phyloP scores from a whole-genome alignment of 768 basidiomycete genomes.

The Termitomyces bulborhizus region DNA sequence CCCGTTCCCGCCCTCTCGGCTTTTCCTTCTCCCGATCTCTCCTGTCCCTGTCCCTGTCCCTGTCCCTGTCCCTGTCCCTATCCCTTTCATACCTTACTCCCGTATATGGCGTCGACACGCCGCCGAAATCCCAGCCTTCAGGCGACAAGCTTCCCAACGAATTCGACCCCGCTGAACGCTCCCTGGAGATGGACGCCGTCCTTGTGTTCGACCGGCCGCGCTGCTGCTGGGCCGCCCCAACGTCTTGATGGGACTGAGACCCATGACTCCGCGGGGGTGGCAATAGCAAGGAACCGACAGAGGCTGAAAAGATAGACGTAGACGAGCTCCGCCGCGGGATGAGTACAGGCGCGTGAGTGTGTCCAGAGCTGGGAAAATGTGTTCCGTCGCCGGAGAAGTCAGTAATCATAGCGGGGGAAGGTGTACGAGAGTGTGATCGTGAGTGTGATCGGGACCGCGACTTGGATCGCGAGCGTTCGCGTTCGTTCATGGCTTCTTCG shows the following conservation, averaged over 20 bases:
- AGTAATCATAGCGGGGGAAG: constrained; percentile 31
- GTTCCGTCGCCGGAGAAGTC: constrained; percentile 5
- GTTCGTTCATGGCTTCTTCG: constrained; percentile 4
- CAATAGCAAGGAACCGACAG: constrained; percentile 17
- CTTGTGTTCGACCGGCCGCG: constrained; percentile 54
- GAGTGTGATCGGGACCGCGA: constrained; percentile 23
- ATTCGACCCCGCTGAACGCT: constrained; percentile 20
- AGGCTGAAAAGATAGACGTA: constrained; percentile 17
- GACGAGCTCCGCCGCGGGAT: constrained; percentile 8
- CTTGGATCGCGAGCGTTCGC: constrained; percentile 17
- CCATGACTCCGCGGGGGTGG: constrained; percentile 22
- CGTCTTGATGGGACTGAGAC: constrained; percentile 17
- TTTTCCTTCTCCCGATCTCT: constrained; percentile 17
- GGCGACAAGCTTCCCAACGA: constrained; percentile 23
- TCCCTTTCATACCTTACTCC: constrained; percentile 29
- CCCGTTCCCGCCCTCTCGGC: constrained; percentile 37
- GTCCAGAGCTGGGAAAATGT: constrained; percentile 9
- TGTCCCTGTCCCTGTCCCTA: constrained; percentile 12
- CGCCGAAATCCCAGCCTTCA: constrained; percentile 16
- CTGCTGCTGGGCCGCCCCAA: constrained; percentile 15
- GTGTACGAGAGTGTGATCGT: constrained; percentile 38
- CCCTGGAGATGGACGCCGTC: constrained; percentile 45
- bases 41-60: constrained; percentile 16
- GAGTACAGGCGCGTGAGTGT: constrained; percentile 13
- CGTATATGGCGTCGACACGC: constrained; percentile 21